Conservation (phyloP, 2,329 filamentous ascomycete species). For the Rutstroemia sp. region DNA sequence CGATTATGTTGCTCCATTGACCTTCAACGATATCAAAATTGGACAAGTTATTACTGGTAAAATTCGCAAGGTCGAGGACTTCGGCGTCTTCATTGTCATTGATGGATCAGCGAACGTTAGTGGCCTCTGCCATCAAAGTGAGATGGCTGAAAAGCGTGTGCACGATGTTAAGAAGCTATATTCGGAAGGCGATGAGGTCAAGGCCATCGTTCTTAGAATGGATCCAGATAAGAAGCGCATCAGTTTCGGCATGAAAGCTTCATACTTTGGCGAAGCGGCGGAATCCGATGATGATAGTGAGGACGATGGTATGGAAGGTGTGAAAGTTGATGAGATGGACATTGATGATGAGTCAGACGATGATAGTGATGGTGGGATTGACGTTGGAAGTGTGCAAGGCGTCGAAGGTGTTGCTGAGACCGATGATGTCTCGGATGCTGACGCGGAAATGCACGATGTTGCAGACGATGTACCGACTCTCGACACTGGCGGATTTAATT, state of each 20-base stretch:
- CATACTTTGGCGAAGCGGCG: conserved; percentile 66
- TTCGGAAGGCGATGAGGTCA: conserved; percentile 84
- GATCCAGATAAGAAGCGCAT: conserved; percentile 70
- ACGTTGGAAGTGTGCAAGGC: conserved; percentile 34
- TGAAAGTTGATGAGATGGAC: conserved; percentile 33
- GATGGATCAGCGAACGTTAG: conserved; percentile 84
- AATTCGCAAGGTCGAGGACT: conserved; percentile 88
- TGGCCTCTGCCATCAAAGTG: conserved; percentile 83
- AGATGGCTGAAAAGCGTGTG: conserved; percentile 80
- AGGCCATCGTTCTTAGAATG: conserved; percentile 78
- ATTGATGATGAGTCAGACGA: conserved; percentile 40
- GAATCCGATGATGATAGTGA: conserved; percentile 41
- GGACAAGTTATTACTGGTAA: conserved; percentile 84
- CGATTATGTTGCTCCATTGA: conserved; percentile 66
- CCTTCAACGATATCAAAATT: conserved; percentile 66
- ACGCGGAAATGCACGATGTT: conserved; percentile 29
- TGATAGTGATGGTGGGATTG: conserved; percentile 30
- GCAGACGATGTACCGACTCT: conserved; percentile 43
- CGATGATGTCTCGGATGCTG: conserved; percentile 19
- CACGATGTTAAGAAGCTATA: conserved; percentile 86
- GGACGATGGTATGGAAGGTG: conserved; percentile 39
- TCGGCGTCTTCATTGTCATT: conserved; percentile 87
- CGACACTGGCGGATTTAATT: conserved; percentile 75
- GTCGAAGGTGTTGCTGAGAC: conserved; percentile 31
- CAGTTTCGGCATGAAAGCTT: conserved; percentile 87